Evolutionary conservation across 352 stramenopile genomes (phyloP).

Genomic region (Globisporangium paroecandrum): DNA sequence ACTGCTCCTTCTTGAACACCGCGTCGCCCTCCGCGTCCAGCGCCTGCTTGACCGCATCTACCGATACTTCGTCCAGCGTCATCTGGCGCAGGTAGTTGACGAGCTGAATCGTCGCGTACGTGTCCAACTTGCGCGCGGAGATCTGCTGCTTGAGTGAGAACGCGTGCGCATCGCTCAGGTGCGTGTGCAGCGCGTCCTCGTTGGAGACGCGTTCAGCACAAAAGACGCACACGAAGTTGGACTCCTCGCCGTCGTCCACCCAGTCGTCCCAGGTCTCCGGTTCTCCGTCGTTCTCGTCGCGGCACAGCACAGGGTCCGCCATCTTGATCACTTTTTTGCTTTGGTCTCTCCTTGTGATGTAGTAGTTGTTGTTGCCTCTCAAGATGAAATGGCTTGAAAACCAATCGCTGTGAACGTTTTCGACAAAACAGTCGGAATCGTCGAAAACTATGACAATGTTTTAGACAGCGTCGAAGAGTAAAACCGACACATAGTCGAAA

Average conservation of each 20-base stretch:
- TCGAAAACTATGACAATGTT: no score
- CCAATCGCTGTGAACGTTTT: conserved; percentile 10
- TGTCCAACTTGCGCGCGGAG: conserved; percentile 50
- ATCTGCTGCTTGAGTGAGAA: conserved; percentile 68
- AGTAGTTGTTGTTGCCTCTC: background rate
- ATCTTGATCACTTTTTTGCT: background rate
- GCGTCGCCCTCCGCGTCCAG: conserved; percentile 39
- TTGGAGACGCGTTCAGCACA: conserved; percentile 43
- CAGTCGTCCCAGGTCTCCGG: conserved; percentile 83
- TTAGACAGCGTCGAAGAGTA: no score
- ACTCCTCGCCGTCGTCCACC: conserved; percentile 60
- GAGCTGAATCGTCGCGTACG: conserved; percentile 76
- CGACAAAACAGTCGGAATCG: background rate
- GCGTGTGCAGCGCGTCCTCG: conserved; percentile 55
- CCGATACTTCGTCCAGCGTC: conserved; percentile 33
- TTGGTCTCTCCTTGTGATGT: background rate
- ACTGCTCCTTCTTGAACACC: conserved; percentile 64
- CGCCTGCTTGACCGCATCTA: conserved; percentile 40
- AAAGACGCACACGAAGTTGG: conserved; percentile 67
- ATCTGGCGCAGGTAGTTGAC: conserved; percentile 71
- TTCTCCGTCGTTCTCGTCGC: conserved; percentile 30
- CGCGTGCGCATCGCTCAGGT: conserved; percentile 46
- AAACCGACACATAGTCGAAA: no score
- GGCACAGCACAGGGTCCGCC: conserved; percentile 18
- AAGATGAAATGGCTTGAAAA: conserved; percentile 14